Evolutionary conservation across 2,329 filamentous ascomycete genomes (phyloP), one percentile per base, ranked within the genome.

Genomic region (Fusarium anthophilum): DNA sequence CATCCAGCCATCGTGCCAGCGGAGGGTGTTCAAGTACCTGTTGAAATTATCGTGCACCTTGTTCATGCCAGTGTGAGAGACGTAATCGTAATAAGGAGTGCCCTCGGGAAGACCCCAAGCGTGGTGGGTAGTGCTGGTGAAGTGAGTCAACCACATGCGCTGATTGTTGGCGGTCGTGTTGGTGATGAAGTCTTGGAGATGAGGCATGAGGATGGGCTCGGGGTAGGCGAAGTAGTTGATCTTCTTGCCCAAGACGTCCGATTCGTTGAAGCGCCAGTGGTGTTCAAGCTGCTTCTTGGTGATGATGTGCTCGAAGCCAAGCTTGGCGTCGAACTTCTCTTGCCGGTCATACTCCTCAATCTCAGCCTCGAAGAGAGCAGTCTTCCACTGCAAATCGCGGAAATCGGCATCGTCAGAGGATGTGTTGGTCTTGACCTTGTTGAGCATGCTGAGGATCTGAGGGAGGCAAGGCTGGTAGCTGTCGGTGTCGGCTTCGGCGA

Each of bases 391-490:
- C 67, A 76, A 73, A 9, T 78, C 70, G 9, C 74, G 75, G 50
- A 76, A 82, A 37, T 80, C 77, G 4, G 69, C 57, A 8, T 71
- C 67, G 3, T 62, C 59, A 6, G 54, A 58, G 13, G 74, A 73
- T 3, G 63, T 47, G 11, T 76, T 66, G 26, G 68, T 66, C 60
- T 79, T 78, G 39, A 80, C 59, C 12, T 72, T 48, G 70, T 83
- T 84, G 38, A 83, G 72, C 30, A 80, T 77, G 17, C 83, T 75
- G 35, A 83, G 72, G 26, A 83, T 75, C 56, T 83, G 85, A 2
- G 85, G 82, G 50, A 87, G 66, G 32, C 85, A 86, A 5, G 85
- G 85, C 63, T 86, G 83, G 68, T 86, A 86, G 53, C 84, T 79
- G 57, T 85, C 80, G 35, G 83, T 79, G 18, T 81, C 72, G 56